Base-by-base conservation (phyloP, 2,329 filamentous ascomycete genomes). In the Lachnellula occidentalis region DNA sequence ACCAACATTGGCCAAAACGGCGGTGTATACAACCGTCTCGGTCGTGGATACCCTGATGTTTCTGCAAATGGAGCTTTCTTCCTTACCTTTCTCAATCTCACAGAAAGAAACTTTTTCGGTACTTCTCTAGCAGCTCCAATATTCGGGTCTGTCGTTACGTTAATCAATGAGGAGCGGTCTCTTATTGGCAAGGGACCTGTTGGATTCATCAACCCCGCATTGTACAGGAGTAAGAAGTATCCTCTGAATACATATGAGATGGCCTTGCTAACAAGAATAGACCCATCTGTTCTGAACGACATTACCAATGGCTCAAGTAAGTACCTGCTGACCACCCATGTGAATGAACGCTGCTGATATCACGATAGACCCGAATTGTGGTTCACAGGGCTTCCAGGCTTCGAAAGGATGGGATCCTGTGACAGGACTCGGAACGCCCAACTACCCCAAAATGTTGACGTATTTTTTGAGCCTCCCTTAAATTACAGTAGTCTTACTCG, bases 161-260 rank as follows among this genome's bases (percentile, higher is more conserved):
- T 86, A 3, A 70, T 86, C 43, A 86, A 86, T 59, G 81, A 84
- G 57, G 80, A 79, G 0, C 70, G 81, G 19, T 67, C 84, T 15
- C 70, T 74, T 0, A 70, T 70, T 15, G 78, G 78, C 4, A 75
- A 77, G 64, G 63, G 61, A 8, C 61, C 66, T 1, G 59, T 73
- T 3, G 71, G 72, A 6, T 73, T 72, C 61, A 53, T 73, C 53
- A 74, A 73, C 59, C 71, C 72, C 5, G 70, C 67, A 69, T 48
- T 73, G 24, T 73, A 73, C 53, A 57, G 24, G 64, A 62, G 36
- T 62, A 62, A 47, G 66, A 67, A 42, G 70, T 63, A 1, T 62
- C 73, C 41, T 71, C 66, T 3, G 57, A 67, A 73, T 37, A 67
- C 63, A 1, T 6, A 1, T 21, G 43, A 43, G 15, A 46, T 4